Evolutionary conservation across 2,329 filamentous ascomycete genomes (phyloP), one percentile per base, ranked within the genome.

Genomic region (Penicillium vulpinum): DNA sequence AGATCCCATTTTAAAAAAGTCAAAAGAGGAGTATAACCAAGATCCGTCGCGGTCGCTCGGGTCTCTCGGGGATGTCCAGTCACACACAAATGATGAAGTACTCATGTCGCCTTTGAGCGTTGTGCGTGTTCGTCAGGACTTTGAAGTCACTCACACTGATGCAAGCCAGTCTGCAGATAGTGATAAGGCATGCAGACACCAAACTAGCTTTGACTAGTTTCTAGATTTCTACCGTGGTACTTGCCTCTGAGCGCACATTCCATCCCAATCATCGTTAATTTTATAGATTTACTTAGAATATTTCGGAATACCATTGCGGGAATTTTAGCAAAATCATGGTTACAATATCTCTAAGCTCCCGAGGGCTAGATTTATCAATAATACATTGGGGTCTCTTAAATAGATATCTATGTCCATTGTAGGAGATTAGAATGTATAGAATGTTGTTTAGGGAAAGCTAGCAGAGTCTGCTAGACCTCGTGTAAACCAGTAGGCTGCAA

Each of bases 51-150:
- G 13, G n/a, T n/a, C n/a, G 15, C 31, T 35, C 13, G 0, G 0
- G 4, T 45, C 36, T n/a, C 15, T 24, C 2, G 43, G 18, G 15
- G 38, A 49, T 21, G 9, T 45, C 9, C 43, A 39, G 7, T 29
- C 44, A 10, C n/a, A 33, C n/a, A 11, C 31, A 21, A 36, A 16
- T 35, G 47, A 51, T 21, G 44, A 46, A 16, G 39, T 53, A 1
- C 46, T 46, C 3, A 38, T 58, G 29, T 47, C 53, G 6, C 44
- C 57, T 3, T 13, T 59, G 33, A 51, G 48, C 7, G n/a, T 49
- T 45, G 48, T 59, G 1, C 57, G 50, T 43, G 49, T 59, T 26
- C 57, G 44, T 33, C 45, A 26, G 22, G 54, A 57, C 21, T 56
- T 48, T 9, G 44, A 59, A 39, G 54, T 53, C 39, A 57, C 39